Percentiles rank a stretch among this genome's conserved stretches.
Evolutionary conservation across 345 rosid species (phyloP).

Genomic region (Sonneratia caseolaris): DNA sequence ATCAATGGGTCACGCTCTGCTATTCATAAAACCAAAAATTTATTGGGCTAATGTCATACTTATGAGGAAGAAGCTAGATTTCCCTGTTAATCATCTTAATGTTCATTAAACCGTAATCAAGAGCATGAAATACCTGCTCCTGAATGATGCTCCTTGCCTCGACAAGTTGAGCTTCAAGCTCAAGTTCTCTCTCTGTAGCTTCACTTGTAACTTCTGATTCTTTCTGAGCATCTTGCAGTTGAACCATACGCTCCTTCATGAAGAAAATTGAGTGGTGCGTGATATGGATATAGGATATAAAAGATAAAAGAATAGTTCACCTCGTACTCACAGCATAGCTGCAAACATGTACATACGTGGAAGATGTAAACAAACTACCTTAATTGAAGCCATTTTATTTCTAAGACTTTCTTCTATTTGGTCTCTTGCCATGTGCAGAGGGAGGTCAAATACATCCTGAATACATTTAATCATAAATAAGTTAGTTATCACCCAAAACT

Average conservation of each 20-base stretch:
- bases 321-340: no score
- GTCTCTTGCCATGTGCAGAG: slow-evolving; percentile 86
- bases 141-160: slow-evolving; percentile 98
- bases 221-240: slow-evolving; percentile 86
- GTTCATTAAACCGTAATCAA: not conserved
- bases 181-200: slow-evolving; percentile 96
- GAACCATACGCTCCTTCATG: slow-evolving; percentile 66
- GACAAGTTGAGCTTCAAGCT: slow-evolving; percentile 97
- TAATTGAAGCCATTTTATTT: slow-evolving; percentile 82
- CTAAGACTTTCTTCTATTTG: slow-evolving; percentile 96
- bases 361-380: slow-evolving; percentile 33
- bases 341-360: no score
- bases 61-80: not conserved
- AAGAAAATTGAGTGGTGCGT: not conserved
- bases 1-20: not conserved
- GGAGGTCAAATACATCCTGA: slow-evolving; percentile 91
- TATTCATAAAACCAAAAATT: not conserved
- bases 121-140: slow-evolving; percentile 61
- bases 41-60: not conserved
- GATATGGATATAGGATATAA: not conserved
- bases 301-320: not conserved
- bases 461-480: slow-evolving; percentile 8
- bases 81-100: not conserved
- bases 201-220: slow-evolving; percentile 83
- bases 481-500: not conserved